phyloP scores from a whole-genome alignment of 129 eudicot genomes.

The Sambucus nigra region DNA sequence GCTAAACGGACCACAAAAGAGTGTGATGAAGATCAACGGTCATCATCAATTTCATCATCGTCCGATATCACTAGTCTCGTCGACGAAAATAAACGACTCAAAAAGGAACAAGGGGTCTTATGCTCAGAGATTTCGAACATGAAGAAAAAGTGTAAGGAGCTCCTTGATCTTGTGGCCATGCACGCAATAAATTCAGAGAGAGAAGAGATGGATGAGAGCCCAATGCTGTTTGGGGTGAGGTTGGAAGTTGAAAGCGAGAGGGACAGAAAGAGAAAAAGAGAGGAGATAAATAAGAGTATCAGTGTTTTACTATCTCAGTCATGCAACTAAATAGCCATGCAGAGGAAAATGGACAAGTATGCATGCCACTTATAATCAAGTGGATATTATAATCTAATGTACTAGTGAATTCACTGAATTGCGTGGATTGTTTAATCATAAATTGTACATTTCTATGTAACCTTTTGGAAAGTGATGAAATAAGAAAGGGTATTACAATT shows the following conservation, averaged over 20 bases:
- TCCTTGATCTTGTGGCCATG: constrained; percentile 53
- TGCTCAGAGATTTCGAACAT: constrained; percentile 44
- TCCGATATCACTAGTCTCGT: constrained; percentile 42
- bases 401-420: too few species aligned
- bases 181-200: constrained; percentile 16
- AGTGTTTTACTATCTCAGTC: constrained; percentile 35
- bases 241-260: constrained; percentile 51
- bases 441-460: too few species aligned
- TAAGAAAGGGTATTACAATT: too few species aligned
- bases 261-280: constrained; percentile 49
- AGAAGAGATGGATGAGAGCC: constrained; percentile 28
- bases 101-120: constrained; percentile 50
- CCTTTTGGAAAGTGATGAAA: too few species aligned
- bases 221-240: constrained; percentile 85
- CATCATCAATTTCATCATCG: constrained; percentile 65
- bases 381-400: too few species aligned
- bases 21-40: constrained; percentile 48
- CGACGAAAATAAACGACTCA: constrained; percentile 68
- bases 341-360: too few species aligned
- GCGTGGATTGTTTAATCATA: too few species aligned
- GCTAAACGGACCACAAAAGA: constrained; percentile 2
- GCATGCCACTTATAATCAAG: too few species aligned
- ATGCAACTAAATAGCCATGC: constrained; percentile 31
- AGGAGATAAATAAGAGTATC: constrained; percentile 41
- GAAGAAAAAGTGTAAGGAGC: constrained; percentile 72